Percentiles rank a stretch among this genome's conserved stretches.
Evolutionary conservation across 2,329 filamentous ascomycete species (phyloP).

Genomic region (Gaeumannomyces sp.): DNA sequence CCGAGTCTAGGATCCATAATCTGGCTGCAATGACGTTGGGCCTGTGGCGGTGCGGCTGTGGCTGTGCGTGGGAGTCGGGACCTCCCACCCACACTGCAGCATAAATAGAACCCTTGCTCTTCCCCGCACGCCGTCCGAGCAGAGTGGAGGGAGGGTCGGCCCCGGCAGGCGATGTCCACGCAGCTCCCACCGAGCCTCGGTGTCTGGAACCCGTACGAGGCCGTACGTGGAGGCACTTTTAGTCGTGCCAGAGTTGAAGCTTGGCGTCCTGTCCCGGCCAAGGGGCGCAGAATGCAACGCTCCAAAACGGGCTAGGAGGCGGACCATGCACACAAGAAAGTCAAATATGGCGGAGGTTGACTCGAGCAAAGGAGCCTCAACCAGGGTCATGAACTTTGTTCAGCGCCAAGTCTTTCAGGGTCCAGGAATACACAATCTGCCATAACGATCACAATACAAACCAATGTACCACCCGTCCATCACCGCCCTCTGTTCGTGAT

Average conservation of each 20-base stretch:
- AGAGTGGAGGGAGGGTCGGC: too few relatives aligned
- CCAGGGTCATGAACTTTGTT: not conserved
- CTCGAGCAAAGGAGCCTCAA: not conserved
- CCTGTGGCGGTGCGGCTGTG: too few relatives aligned
- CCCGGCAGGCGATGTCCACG: too few relatives aligned
- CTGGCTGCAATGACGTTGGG: too few relatives aligned
- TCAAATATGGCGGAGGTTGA: not conserved
- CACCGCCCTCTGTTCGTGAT: too few relatives aligned
- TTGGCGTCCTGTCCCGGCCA: not conserved
- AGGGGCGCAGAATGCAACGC: not conserved
- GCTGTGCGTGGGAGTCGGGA: too few relatives aligned
- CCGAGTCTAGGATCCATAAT: too few relatives aligned
- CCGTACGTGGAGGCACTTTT: too few relatives aligned
- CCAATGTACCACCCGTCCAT: not conserved
- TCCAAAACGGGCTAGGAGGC: not conserved
- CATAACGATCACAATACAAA: not conserved
- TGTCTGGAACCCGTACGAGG: not conserved
- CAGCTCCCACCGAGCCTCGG: too few relatives aligned
- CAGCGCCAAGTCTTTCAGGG: not conserved
- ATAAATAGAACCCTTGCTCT: too few relatives aligned
- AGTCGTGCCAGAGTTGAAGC: not conserved
- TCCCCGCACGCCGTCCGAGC: too few relatives aligned
- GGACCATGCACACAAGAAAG: not conserved
- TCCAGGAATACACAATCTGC: not conserved
- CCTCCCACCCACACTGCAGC: too few relatives aligned